Percentiles rank a stretch among this genome's conserved stretches.
These are phyloP conservation scores for Cadophora luteo-olivacea DNA, from an alignment of 2,329 filamentous ascomycete genomes.

Conservation along the genomic window DNA sequence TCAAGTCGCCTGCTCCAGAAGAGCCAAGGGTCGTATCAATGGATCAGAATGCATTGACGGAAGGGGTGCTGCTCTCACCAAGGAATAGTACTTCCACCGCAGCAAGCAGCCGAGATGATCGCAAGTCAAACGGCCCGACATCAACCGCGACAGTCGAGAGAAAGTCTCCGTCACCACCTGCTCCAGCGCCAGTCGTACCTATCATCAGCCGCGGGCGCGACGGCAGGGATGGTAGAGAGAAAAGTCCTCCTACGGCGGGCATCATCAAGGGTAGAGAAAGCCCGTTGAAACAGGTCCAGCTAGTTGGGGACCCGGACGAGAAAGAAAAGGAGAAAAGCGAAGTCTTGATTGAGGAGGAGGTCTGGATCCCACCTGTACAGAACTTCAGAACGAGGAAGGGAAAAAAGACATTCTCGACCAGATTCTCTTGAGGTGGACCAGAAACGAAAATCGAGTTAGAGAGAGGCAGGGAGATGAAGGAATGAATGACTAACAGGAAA, in stretches of 20 bases:
- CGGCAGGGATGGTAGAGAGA: conserved; percentile 5
- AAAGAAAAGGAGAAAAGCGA: conserved; percentile 18
- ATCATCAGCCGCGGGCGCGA: conserved; percentile 14
- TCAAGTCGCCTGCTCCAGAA: conserved; percentile 21
- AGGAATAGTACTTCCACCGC: not conserved
- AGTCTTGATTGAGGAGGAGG: conserved; percentile 11
- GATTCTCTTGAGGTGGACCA: conserved; percentile 21
- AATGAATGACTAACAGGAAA: not conserved
- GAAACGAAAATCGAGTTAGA: not conserved
- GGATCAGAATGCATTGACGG: conserved; percentile 22
- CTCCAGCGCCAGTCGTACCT: not conserved
- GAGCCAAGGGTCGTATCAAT: conserved; percentile 21
- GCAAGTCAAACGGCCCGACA: not conserved
- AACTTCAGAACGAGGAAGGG: conserved; percentile 31
- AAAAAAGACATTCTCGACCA: conserved; percentile 30
- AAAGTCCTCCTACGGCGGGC: not conserved
- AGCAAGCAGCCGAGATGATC: not conserved
- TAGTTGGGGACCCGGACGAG: not conserved
- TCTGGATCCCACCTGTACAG: conserved; percentile 16
- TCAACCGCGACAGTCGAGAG: not conserved
- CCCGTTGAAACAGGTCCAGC: conserved; percentile 16
- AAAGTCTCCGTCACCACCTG: conserved; percentile 11
- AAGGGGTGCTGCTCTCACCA: not conserved
- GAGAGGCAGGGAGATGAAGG: not conserved
- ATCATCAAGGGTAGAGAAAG: conserved; percentile 13